phyloP scores from a whole-genome alignment of 257 asterid genomes.

The Solanum etuberosum region DNA sequence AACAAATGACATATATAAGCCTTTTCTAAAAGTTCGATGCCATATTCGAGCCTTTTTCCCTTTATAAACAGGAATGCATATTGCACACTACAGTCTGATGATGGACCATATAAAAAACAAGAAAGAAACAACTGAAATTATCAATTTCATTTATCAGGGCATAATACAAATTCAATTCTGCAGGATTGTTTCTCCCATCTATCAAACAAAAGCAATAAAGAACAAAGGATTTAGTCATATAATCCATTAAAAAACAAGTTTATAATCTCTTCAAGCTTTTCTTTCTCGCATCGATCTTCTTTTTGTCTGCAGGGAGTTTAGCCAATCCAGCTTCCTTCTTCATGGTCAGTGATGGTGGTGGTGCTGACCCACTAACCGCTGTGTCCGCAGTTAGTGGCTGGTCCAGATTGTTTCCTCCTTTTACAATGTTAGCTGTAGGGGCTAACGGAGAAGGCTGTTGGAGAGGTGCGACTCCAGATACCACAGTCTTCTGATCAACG shows the following conservation, averaged over 20 bases:
- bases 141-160: slow-evolving; percentile 1
- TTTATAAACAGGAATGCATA: no score
- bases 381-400: slow-evolving; percentile 25
- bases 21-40: no score
- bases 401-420: slow-evolving; percentile 49
- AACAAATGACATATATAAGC: no score
- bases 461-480: slow-evolving; percentile 24
- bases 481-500: slow-evolving; percentile 43
- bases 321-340: slow-evolving; percentile 55
- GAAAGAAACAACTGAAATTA: not conserved
- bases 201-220: not conserved
- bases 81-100: not conserved
- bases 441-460: slow-evolving; percentile 43
- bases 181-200: not conserved
- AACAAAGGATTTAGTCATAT: not conserved
- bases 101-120: not conserved
- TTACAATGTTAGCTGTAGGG: slow-evolving; percentile 26
- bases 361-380: slow-evolving; percentile 41
- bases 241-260: slow-evolving; percentile 1
- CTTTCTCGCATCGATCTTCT: slow-evolving; percentile 91
- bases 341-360: slow-evolving; percentile 24
- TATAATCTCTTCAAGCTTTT: slow-evolving; percentile 83
- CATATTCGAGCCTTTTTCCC: no score
- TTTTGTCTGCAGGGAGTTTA: slow-evolving; percentile 61
- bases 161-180: not conserved